A percentile compares a stretch with the other conserved stretches of the same genome.
Evolutionary conservation across 2,329 filamentous ascomycete species (phyloP).

Genomic region (Penicillium janthinellum): DNA sequence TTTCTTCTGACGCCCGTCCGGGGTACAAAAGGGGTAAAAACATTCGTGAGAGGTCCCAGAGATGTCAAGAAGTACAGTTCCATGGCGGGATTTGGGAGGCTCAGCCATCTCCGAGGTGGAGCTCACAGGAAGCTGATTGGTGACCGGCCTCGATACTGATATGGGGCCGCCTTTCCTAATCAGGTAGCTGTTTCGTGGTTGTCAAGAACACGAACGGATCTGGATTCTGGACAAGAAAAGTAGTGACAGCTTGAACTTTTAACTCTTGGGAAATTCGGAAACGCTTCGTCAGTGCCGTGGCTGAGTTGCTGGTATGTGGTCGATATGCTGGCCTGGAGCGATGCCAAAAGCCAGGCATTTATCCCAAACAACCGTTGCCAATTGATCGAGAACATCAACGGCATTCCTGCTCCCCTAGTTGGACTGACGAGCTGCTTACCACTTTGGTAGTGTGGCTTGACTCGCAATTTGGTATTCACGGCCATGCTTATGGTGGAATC

Average conservation of each 20-base stretch:
- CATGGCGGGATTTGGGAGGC: not conserved
- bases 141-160: not conserved
- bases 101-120: conserved; percentile 1
- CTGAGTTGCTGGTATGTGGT: not conserved
- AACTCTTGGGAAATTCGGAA: not conserved
- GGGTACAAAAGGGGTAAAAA: conserved; percentile 17
- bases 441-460: not conserved
- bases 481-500: not conserved
- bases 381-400: not conserved
- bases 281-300: not conserved
- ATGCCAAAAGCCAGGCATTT: not conserved
- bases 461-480: not conserved
- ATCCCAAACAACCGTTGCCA: not conserved
- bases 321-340: not conserved
- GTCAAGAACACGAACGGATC: not conserved
- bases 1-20: not conserved
- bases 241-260: not conserved
- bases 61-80: not conserved
- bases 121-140: conserved; percentile 2
- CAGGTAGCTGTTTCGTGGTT: conserved; percentile 14
- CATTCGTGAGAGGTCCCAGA: conserved; percentile 12
- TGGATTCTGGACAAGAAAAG: not conserved
- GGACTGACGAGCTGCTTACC: not conserved
- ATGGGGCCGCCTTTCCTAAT: conserved; percentile 18
- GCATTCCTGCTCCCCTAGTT: not conserved